phyloP scores from a whole-genome alignment of 345 rosid species.

The Dimocarpus longan region DNA sequence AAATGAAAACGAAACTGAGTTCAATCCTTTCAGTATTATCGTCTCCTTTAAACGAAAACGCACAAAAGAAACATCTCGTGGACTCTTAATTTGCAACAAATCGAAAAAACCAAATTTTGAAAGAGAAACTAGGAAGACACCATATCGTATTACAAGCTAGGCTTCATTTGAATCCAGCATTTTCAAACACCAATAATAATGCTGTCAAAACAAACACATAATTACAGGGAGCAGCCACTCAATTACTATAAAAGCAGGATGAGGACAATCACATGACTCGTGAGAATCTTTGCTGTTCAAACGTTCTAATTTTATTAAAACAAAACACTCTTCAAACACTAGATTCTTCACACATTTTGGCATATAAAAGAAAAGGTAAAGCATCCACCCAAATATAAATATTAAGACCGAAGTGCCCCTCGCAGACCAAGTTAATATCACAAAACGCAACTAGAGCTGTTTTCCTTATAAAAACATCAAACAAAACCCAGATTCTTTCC shows the following conservation, averaged over 20 bases:
- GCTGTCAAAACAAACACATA: not conserved
- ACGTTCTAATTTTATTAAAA: not conserved
- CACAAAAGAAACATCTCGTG: not conserved
- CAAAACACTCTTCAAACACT: not conserved
- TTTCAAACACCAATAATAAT: not conserved
- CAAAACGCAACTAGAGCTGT: slow-evolving; percentile 23
- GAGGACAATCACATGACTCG: not conserved
- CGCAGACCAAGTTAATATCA: slow-evolving; percentile 9
- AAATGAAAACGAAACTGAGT: not conserved
- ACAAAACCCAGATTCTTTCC: slow-evolving; percentile 16
- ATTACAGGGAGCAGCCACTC: not conserved
- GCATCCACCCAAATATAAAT: not conserved
- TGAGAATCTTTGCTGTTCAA: not conserved
- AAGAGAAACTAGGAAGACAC: not conserved
- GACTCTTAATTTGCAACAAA: not conserved
- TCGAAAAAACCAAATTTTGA: not conserved
- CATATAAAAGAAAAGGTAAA: not conserved
- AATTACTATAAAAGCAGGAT: not conserved
- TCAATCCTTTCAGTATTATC: not conserved
- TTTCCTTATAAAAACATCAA: slow-evolving; percentile 13
- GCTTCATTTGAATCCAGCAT: slow-evolving; percentile 7
- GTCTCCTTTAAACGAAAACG: not conserved
- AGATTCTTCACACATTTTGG: not conserved
- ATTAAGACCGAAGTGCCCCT: slow-evolving; percentile 30
- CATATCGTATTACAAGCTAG: not conserved